Percentiles rank a stretch among this genome's conserved stretches.
Evolutionary conservation across 148 eudicot species (phyloP).

Genomic region (Arbutus unedo): DNA sequence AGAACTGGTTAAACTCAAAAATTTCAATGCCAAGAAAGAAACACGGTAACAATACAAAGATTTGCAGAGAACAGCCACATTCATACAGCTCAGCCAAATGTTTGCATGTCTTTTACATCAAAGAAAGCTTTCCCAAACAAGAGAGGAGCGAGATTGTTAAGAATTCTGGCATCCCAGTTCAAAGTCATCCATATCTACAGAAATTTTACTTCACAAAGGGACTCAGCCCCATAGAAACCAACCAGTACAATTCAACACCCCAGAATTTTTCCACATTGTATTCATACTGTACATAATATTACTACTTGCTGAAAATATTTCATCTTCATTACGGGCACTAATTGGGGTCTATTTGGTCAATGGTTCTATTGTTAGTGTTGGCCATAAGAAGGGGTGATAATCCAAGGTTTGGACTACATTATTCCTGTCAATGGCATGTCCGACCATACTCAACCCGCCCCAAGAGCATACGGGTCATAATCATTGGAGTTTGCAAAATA

Average conservation of each 20-base stretch:
- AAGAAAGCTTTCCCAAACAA: constrained; percentile 13
- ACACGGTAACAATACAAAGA: background rate
- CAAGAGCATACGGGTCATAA: too few relatives aligned
- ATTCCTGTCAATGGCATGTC: too few relatives aligned
- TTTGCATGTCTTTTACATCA: background rate
- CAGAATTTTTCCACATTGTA: too few relatives aligned
- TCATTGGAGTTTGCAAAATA: too few relatives aligned
- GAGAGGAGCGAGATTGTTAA: background rate
- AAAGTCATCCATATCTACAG: background rate
- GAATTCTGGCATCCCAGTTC: background rate
- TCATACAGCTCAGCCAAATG: background rate
- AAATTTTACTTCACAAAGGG: background rate
- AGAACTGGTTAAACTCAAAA: background rate
- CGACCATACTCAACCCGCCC: too few relatives aligned
- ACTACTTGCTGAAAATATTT: background rate
- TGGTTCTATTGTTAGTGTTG: too few relatives aligned
- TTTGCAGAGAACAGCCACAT: background rate
- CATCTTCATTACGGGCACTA: background rate
- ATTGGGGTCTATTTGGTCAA: too few relatives aligned
- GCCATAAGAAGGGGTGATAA: too few relatives aligned
- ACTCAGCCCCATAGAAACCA: background rate
- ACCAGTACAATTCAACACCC: background rate
- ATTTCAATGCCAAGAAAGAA: background rate
- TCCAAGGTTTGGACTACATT: too few relatives aligned
- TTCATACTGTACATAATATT: background rate